Conservation (phyloP, 2,329 filamentous ascomycete species). For the Diplodia seriata region DNA sequence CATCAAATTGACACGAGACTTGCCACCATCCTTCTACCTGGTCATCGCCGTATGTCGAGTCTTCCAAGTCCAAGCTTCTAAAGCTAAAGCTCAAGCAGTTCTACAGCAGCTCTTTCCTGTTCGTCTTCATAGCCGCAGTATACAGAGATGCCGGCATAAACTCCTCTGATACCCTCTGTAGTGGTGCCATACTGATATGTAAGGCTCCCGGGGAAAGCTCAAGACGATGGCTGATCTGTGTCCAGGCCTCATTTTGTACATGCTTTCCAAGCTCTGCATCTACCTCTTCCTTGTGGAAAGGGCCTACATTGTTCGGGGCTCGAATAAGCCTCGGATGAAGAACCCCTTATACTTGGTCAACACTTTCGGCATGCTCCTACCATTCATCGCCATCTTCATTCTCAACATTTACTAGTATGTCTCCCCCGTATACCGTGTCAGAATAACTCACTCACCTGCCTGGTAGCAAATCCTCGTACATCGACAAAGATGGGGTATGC, state of each 20-base stretch:
- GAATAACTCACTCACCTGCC: not conserved
- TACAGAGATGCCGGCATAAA: conserved; percentile 8
- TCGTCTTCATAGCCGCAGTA: conserved; percentile 4
- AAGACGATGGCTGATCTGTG: not conserved
- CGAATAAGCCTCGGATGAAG: conserved; percentile 7
- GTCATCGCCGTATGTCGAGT: not conserved
- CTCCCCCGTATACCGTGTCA: no score
- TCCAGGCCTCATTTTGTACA: conserved; percentile 10
- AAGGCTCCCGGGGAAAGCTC: not conserved
- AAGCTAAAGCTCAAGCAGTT: not conserved
- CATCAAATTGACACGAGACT: not conserved
- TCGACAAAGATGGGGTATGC: conserved; percentile 47
- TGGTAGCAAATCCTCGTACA: not conserved
- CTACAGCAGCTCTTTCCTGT: conserved; percentile 5
- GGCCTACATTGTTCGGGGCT: conserved; percentile 12
- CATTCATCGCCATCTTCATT: not conserved
- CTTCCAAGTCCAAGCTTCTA: no score
- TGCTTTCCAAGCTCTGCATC: not conserved
- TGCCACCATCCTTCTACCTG: conserved; percentile 7
- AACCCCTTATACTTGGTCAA: conserved; percentile 6
- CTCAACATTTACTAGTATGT: not conserved
- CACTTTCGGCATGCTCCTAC: conserved; percentile 2
- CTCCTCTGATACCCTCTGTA: not conserved
- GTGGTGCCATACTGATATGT: conserved; percentile 13
- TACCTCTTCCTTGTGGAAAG: conserved; percentile 18